phyloP scores from a whole-genome alignment of 495 filamentous ascomycete species.

The Sordaria brevicollis region DNA sequence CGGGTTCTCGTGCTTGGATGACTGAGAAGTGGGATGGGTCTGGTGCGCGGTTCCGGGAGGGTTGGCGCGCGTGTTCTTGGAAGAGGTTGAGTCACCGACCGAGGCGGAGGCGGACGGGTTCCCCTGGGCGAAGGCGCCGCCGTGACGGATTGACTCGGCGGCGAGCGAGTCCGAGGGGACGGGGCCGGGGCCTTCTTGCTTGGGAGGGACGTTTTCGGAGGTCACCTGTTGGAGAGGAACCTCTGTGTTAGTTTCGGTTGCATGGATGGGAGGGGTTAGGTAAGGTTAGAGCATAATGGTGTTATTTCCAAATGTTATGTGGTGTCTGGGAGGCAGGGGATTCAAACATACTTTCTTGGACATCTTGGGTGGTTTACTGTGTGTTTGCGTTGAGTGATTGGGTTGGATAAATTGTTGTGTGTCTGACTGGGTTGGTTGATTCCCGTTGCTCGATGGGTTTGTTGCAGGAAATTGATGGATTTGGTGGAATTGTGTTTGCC shows the following conservation, averaged over 20 bases:
- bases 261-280: background rate
- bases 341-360: background rate
- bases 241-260: background rate
- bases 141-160: slow-evolving; percentile 20
- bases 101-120: slow-evolving; percentile 9
- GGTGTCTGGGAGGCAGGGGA: background rate
- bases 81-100: slow-evolving; percentile 1
- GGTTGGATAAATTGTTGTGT: background rate
- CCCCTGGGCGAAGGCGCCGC: slow-evolving; percentile 12
- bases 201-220: slow-evolving; percentile 17
- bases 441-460: background rate
- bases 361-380: background rate
- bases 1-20: background rate
- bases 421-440: background rate
- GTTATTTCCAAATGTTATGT: background rate
- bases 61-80: slow-evolving; percentile 5
- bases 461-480: background rate
- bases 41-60: background rate
- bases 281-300: background rate
- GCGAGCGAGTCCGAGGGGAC: slow-evolving; percentile 26
- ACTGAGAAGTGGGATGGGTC: background rate
- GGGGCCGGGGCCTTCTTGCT: slow-evolving; percentile 20
- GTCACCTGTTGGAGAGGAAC: slow-evolving; percentile 1
- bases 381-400: background rate
- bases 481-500: background rate